Evolutionary conservation across 768 basidiomycete genomes (phyloP), one percentile per base, ranked within the genome.

Genomic region (Lactifluus piperatus): DNA sequence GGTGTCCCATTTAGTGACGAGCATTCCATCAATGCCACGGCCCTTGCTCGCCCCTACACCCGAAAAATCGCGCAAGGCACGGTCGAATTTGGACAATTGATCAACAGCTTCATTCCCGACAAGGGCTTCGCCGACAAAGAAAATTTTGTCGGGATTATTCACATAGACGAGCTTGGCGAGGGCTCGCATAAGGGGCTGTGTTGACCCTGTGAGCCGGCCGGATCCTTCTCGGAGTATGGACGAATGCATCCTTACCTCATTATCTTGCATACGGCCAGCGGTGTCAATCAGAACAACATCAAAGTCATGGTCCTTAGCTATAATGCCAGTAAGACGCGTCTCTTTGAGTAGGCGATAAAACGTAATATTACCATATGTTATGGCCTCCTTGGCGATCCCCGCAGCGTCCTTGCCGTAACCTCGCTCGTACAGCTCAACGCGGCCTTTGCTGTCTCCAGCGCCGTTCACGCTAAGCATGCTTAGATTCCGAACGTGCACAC

Each of bases 341-440:
- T 20, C 14, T 3, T 29, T 24, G 13, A 34, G 20, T 16, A 37
- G 9, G 29, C 50, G 24, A 39, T 13, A 13, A 22, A 32, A 24
- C 37, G 22, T 37, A 20, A 8, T 69, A 81, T 51, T 67, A 92
- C 94, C 97, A 71, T 92, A 88, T 13, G 81, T 73, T 55, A 98
- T 91, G 26, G 97, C 95, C 69, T 99, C 95, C 71, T 85, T 93
- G 3, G 94, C 95, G 51, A 99, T 99, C 8, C 89, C 91, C 26
- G 97, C 95, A n/a, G 95, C 94, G 67, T 99, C 97, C 73, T 97
- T 98, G 2, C 97, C 97, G 70, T 99, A 99, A 2, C 97, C 97
- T 60, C 87, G 81, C 73, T 99, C 95, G 69, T 88, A 99, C 48
- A 98, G 76, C 73, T 98, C 97, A 36, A 99, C 91, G 52, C 84